Conservation (phyloP, 2,329 filamentous ascomycete species). For the Sporothrix mexicana region DNA sequence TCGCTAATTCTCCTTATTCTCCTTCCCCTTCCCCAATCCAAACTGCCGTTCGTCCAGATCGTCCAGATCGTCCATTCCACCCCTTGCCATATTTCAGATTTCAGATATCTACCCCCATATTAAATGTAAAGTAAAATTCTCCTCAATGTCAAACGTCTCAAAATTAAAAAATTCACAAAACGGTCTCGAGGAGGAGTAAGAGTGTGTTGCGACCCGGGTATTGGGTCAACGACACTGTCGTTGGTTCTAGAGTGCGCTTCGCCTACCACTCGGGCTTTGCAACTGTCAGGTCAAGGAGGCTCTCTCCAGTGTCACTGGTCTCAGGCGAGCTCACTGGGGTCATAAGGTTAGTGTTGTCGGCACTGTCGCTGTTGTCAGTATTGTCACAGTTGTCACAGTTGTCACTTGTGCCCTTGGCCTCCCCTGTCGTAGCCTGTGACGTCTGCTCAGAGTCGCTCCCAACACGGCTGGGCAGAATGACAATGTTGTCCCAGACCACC, state of each 20-base stretch:
- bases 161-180: not conserved
- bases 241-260: not conserved
- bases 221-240: not conserved
- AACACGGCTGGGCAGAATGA: not conserved
- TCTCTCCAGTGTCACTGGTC: not conserved
- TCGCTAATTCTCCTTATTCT: not conserved
- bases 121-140: not conserved
- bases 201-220: not conserved
- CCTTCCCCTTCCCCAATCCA: not conserved
- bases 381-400: too few species aligned
- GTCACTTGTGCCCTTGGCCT: not conserved
- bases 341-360: not conserved
- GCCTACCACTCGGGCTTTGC: not conserved
- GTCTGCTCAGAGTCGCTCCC: not conserved
- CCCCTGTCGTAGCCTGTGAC: not conserved
- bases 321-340: not conserved
- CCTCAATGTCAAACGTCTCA: not conserved
- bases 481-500: constrained; percentile 29
- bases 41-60: not conserved
- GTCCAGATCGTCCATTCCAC: not conserved
- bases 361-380: not conserved
- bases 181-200: not conserved
- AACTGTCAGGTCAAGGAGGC: not conserved
- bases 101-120: too few species aligned
- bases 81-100: not conserved